phyloP scores from a whole-genome alignment of 2,329 filamentous ascomycete species.

The Shiraia bambusicola region DNA sequence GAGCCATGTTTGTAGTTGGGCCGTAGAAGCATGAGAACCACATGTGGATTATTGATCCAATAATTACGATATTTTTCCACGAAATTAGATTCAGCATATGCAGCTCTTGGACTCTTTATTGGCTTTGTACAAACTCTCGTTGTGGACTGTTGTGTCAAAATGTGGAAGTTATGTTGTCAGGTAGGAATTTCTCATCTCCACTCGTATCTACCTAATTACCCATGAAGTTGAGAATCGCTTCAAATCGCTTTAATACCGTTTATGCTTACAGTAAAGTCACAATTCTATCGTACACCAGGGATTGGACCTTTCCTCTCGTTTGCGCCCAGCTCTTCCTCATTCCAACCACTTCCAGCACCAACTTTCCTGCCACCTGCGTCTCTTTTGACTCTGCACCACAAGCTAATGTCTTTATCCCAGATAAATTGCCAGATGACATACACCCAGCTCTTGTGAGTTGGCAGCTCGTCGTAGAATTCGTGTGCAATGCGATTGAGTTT shows the following conservation, averaged over 20 bases:
- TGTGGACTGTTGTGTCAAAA: no score
- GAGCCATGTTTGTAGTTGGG: no score
- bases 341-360: constrained; percentile 47
- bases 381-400: constrained; percentile 91
- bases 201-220: background rate
- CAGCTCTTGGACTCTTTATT: no score
- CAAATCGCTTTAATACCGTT: background rate
- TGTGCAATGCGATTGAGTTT: constrained; percentile 75
- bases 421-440: constrained; percentile 96
- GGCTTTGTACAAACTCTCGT: no score
- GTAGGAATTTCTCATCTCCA: no score
- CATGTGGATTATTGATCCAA: no score
- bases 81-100: no score
- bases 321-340: constrained; percentile 51
- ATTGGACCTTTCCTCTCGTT: constrained; percentile 52
- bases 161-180: no score
- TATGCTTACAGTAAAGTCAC: background rate
- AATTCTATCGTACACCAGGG: constrained; percentile 36
- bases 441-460: constrained; percentile 85
- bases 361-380: constrained; percentile 71
- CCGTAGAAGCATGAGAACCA: no score
- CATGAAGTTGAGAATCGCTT: no score
- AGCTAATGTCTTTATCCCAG: constrained; percentile 81
- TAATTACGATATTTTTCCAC: no score
- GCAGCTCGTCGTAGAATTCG: constrained; percentile 90